phyloP scores from a whole-genome alignment of 352 stramenopile species.

The Phytophthora uliginosa region DNA sequence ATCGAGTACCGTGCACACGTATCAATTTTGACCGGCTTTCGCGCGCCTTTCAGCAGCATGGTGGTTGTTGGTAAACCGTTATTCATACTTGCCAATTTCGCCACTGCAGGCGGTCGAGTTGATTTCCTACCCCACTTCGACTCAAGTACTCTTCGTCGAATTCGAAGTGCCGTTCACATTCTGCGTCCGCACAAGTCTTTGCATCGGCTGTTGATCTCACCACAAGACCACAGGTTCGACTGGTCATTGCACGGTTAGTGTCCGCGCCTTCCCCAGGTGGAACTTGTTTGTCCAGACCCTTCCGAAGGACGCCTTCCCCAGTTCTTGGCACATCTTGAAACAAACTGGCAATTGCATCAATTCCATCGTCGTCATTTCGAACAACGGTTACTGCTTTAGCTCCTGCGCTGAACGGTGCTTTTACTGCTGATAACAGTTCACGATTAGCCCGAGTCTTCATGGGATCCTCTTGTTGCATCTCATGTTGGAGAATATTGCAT shows the following conservation, averaged over 20 bases:
- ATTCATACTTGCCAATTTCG: not conserved
- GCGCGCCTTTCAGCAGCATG: not conserved
- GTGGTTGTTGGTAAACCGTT: not conserved
- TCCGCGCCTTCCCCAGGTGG: not conserved
- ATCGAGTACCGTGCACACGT: not conserved
- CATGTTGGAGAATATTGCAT: not conserved
- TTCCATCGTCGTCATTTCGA: not conserved
- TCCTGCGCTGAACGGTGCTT: not conserved
- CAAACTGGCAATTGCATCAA: not conserved
- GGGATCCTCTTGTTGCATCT: not conserved
- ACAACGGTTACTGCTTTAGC: not conserved
- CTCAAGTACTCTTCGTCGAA: not conserved
- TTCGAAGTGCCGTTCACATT: not conserved
- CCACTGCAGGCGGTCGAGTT: not conserved
- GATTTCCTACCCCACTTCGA: not conserved
- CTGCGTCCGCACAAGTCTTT: not conserved
- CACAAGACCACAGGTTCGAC: not conserved
- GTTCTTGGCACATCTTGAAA: not conserved
- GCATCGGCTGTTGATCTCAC: not conserved
- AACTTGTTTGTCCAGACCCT: not conserved
- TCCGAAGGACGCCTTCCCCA: not conserved
- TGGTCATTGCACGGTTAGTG: not conserved
- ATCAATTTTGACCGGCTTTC: not conserved
- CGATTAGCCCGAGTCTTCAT: not conserved
- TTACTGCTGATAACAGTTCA: not conserved